A percentile compares a stretch with the other conserved stretches of the same genome.
Evolutionary conservation across 2,329 filamentous ascomycete genomes (phyloP).

Genomic region (Cercospora brassicicola): DNA sequence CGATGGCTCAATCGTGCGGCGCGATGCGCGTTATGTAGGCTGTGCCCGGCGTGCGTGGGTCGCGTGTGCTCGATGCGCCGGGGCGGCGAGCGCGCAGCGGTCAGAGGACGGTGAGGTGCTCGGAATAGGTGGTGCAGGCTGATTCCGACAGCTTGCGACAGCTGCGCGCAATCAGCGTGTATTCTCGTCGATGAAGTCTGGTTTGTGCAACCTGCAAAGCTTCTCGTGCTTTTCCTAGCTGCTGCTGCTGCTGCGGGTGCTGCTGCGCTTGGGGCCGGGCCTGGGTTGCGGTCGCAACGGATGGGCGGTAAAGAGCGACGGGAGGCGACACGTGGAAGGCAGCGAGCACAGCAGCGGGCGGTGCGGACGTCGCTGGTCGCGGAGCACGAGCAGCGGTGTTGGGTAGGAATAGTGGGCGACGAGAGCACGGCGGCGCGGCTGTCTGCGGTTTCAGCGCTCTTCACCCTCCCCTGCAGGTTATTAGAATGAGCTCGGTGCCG

Average conservation of each 20-base stretch:
- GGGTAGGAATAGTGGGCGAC: background rate
- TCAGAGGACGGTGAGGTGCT: conserved; percentile 7
- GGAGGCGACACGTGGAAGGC: background rate
- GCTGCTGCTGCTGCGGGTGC: conserved; percentile 1
- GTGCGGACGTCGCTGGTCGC: conserved; percentile 7
- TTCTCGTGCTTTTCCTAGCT: conserved; percentile 9
- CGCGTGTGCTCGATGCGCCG: conserved; percentile 15
- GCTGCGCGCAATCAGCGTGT: conserved; percentile 11
- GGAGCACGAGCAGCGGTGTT: conserved; percentile 8
- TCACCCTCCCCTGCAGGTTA: conserved; percentile 3
- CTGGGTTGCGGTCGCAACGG: background rate
- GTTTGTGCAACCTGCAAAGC: conserved; percentile 11
- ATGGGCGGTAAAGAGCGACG: conserved; percentile 18
- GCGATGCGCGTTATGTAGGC: conserved; percentile 8
- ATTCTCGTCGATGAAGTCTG: conserved; percentile 12
- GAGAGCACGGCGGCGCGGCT: background rate
- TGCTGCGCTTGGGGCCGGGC: background rate
- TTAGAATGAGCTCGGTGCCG: conserved; percentile 6
- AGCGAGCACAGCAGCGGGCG: conserved; percentile 6
- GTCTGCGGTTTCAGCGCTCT: conserved; percentile 8
- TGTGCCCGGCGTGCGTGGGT: conserved; percentile 3
- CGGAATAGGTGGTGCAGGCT: conserved; percentile 3
- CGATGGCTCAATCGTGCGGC: background rate
- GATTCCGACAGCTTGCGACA: conserved; percentile 14
- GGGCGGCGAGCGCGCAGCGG: conserved; percentile 10